Conservation (phyloP, 2,329 filamentous ascomycete species). For the Pseudocercospora pini-densiflorae region DNA sequence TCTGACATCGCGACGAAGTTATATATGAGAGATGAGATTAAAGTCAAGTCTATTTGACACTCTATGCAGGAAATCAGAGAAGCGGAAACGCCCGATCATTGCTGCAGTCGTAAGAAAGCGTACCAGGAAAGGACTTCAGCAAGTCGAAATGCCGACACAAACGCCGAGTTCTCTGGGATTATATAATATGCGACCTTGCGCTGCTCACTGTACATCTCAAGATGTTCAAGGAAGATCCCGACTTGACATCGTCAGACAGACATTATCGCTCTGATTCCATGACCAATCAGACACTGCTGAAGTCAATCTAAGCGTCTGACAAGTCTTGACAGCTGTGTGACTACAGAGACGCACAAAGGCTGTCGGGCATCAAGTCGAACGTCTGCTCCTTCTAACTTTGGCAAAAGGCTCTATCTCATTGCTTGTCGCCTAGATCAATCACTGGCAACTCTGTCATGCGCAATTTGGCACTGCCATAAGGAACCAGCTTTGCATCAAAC, state of each 20-base stretch:
- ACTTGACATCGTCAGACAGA: no score
- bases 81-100: no score
- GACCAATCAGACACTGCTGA: neutral
- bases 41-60: neutral
- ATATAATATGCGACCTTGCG: no score
- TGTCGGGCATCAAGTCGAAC: neutral
- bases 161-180: no score
- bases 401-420: neutral
- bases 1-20: no score
- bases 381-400: neutral
- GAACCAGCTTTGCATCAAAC: slow-evolving; percentile 39
- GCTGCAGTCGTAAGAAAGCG: no score
- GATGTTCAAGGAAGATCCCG: neutral
- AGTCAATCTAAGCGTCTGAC: neutral
- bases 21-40: no score
- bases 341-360: neutral
- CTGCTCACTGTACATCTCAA: neutral
- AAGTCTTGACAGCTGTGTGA: neutral
- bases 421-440: slow-evolving; percentile 14
- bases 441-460: slow-evolving; percentile 44
- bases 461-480: slow-evolving; percentile 44
- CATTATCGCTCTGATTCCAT: no score
- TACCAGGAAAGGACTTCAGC: no score
- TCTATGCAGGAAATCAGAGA: neutral
- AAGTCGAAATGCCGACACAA: no score